Conservation (phyloP, 1,284 basidiomycete genomes). For the Lignosus rhinocerotis region DNA sequence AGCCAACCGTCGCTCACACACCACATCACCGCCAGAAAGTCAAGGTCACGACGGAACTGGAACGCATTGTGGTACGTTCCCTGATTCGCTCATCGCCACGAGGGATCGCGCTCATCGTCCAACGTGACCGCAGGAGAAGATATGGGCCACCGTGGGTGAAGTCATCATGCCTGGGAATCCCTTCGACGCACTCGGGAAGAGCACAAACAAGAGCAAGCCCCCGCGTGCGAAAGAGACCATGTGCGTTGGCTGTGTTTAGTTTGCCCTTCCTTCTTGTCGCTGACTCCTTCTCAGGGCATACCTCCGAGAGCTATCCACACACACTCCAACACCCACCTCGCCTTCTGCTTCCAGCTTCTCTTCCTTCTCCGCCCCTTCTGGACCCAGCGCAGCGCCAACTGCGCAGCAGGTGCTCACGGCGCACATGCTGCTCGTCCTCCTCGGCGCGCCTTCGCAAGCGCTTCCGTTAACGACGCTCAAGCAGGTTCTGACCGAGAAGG, state of each 20-base stretch:
- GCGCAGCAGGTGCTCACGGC: conserved; percentile 71
- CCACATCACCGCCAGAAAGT: conserved; percentile 35
- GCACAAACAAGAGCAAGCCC: conserved; percentile 31
- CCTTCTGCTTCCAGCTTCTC: conserved; percentile 49
- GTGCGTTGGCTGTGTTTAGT: conserved; percentile 39
- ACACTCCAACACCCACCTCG: conserved; percentile 37
- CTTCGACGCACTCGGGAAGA: conserved; percentile 35
- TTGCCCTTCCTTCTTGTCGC: conserved; percentile 13
- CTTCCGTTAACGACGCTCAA: conserved; percentile 66
- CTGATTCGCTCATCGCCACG: neutral
- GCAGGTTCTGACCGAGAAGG: conserved; percentile 47
- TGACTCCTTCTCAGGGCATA: conserved; percentile 45
- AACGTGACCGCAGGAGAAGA: conserved; percentile 49
- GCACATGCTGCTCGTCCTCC: conserved; percentile 56
- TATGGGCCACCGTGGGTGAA: conserved; percentile 68
- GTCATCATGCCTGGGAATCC: conserved; percentile 57
- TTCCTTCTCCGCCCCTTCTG: conserved; percentile 38
- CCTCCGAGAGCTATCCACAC: conserved; percentile 45
- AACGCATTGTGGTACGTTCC: conserved; percentile 56
- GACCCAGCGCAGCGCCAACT: conserved; percentile 37
- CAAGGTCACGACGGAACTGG: conserved; percentile 54
- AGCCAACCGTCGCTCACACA: conserved; percentile 10
- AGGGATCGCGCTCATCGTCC: neutral
- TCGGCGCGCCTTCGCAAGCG: conserved; percentile 49
- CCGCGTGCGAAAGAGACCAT: conserved; percentile 64